Conservation (phyloP, 2,329 filamentous ascomycete genomes). For the Trichoderma gracile region DNA sequence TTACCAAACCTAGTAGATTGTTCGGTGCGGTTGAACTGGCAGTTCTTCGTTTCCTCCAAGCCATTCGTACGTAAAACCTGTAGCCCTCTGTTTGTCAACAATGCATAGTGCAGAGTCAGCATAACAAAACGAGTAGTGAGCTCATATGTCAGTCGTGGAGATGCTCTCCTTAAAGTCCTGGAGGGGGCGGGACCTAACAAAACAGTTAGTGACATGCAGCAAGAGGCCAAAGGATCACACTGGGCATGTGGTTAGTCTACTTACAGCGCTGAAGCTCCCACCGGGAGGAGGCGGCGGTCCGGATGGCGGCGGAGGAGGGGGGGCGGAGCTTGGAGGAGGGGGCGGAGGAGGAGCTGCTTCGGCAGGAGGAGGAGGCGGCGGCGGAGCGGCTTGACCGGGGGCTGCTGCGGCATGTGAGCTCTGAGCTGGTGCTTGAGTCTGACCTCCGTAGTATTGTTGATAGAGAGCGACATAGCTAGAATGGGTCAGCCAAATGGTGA, state of each 20-base stretch:
- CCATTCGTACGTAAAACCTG: slow-evolving; percentile 21
- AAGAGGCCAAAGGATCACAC: too few species aligned
- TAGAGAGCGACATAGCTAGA: slow-evolving; percentile 67
- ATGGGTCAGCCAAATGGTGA: not conserved
- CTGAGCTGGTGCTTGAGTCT: slow-evolving; percentile 48
- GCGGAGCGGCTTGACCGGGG: slow-evolving; percentile 51
- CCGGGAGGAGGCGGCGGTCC: slow-evolving; percentile 46
- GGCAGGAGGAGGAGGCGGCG: slow-evolving; percentile 59
- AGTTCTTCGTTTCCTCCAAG: slow-evolving; percentile 24
- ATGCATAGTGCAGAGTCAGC: slow-evolving; percentile 26
- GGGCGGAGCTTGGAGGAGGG: slow-evolving; percentile 55
- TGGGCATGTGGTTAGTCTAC: slow-evolving; percentile 37
- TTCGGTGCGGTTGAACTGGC: slow-evolving; percentile 13
- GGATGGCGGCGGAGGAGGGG: slow-evolving; percentile 55
- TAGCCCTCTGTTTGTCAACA: slow-evolving; percentile 26
- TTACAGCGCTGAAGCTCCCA: slow-evolving; percentile 64
- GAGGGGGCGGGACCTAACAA: slow-evolving; percentile 56
- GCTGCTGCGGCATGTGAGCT: slow-evolving; percentile 47
- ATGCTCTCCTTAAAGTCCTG: slow-evolving; percentile 47
- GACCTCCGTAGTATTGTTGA: slow-evolving; percentile 65
- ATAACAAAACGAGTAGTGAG: slow-evolving; percentile 23
- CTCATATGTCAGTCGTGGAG: slow-evolving; percentile 25
- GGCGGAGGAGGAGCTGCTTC: slow-evolving; percentile 66
- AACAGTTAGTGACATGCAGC: not conserved
- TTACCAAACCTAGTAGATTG: slow-evolving; percentile 23